Evolutionary conservation across 371 early-diverging fungal genomes (phyloP), one percentile per base, ranked within the genome.

Genomic region (Mortierella sp.): DNA sequence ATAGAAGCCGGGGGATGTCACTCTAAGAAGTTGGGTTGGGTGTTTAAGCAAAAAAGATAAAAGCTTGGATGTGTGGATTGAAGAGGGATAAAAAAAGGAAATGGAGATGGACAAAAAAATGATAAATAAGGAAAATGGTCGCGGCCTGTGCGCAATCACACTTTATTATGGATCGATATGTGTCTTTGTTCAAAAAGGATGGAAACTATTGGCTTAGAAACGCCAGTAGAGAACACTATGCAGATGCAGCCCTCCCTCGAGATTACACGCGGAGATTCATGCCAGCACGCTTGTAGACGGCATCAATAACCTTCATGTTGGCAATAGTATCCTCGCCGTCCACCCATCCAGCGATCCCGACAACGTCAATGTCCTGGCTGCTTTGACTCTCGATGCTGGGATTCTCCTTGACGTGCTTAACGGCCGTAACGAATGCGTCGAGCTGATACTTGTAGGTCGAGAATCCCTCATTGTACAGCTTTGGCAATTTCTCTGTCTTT

Each of bases 381-480:
- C n/a, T n/a, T n/a, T n/a, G 69, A 29, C 71, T 76, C n/a, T 77
- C 39, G 0, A 45, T 45, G 13, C 19, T 8, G 48, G 52, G 44
- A 8, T 77, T 48, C 44, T 71, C 71, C 4, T 78, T 69, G 14
- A 70, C 77, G 4, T 8, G 66, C 73, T 75, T 73, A 41, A 86
- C 76, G 0, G 74, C 84, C 39, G 70, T 74, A 37, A 88, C 70
- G 39, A 88, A 87, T 1, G 85, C 84, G 10, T 76, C 70, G 55
- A 87, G 75, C 68, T 88, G 87, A 74, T 87, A 85, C 14, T 64
- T 70, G 50, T 89, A 87, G 5, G 88, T 80, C 58, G 58, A 41
- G 44, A 68, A 66, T 1, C 85, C 87, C 9, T 77, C 81, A 10
- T 37, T 79, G 37, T 89, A 87, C 4, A 53, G 61, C 53, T 81